Conservation (phyloP, 148 eudicot genomes). For the Polygonum maritimum region DNA sequence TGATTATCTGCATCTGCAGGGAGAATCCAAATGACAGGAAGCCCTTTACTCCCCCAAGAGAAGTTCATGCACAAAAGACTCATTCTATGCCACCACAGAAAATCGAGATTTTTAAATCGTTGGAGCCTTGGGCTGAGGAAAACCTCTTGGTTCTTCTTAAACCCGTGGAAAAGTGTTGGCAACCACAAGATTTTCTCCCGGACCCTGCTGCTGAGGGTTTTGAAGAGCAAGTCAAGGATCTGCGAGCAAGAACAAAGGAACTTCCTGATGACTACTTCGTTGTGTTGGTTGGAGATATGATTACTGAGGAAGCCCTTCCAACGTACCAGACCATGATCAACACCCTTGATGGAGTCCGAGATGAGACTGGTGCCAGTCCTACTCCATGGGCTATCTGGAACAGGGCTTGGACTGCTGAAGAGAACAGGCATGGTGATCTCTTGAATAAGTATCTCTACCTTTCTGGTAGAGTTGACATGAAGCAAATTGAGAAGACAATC, state of each 20-base stretch:
- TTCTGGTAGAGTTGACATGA: slow-evolving; percentile 43
- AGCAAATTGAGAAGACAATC: slow-evolving; percentile 39
- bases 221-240: slow-evolving; percentile 33
- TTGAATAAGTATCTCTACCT: slow-evolving; percentile 48
- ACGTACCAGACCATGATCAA: slow-evolving; percentile 42
- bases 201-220: slow-evolving; percentile 37
- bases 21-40: slow-evolving; percentile 13
- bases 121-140: slow-evolving; percentile 39
- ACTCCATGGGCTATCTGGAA: slow-evolving; percentile 43
- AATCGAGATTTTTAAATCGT: slow-evolving; percentile 35
- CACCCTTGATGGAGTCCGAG: slow-evolving; percentile 41
- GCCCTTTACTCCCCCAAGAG: slow-evolving; percentile 33
- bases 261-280: slow-evolving; percentile 38
- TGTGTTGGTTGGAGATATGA: slow-evolving; percentile 46
- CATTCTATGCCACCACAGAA: slow-evolving; percentile 40
- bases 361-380: slow-evolving; percentile 43
- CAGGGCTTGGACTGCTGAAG: slow-evolving; percentile 47
- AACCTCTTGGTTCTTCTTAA: slow-evolving; percentile 31
- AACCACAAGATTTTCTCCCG: slow-evolving; percentile 44
- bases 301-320: slow-evolving; percentile 49
- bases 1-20: slow-evolving; percentile 1
- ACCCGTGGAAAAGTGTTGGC: slow-evolving; percentile 38
- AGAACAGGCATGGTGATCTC: slow-evolving; percentile 43
- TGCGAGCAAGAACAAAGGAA: slow-evolving; percentile 30
- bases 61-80: slow-evolving; percentile 32